phyloP scores from a whole-genome alignment of 768 basidiomycete species.

The Hysterangium stoloniferum region DNA sequence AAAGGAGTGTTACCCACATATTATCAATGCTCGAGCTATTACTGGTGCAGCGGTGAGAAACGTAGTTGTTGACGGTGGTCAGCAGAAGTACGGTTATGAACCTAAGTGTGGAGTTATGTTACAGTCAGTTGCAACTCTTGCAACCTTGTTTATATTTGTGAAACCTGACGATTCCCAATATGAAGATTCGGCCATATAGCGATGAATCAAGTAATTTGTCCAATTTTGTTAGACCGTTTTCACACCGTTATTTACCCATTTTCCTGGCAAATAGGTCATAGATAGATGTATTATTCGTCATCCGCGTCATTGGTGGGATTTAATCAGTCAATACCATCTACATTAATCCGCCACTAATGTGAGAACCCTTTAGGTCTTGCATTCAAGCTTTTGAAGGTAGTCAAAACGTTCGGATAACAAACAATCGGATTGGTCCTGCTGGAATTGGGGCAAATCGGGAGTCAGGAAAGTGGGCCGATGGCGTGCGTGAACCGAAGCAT shows the following conservation, averaged over 20 bases:
- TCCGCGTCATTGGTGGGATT: conserved; percentile 20
- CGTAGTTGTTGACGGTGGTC: conserved; percentile 17
- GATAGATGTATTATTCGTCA: conserved; percentile 18
- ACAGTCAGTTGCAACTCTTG: conserved; percentile 4
- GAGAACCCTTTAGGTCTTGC: conserved; percentile 10
- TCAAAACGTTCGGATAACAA: conserved; percentile 15
- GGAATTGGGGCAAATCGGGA: conserved; percentile 10
- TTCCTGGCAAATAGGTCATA: conserved; percentile 12
- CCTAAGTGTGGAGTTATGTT: conserved; percentile 17
- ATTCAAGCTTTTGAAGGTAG: conserved; percentile 20
- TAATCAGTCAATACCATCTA: not conserved
- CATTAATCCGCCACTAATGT: not conserved
- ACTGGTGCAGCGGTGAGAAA: conserved; percentile 17
- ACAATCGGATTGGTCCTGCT: conserved; percentile 16
- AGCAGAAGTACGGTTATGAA: conserved; percentile 17
- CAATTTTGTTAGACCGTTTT: not conserved
- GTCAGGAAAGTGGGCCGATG: conserved; percentile 17
- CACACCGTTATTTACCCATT: not conserved
- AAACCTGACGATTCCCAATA: no score
- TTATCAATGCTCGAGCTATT: conserved; percentile 12
- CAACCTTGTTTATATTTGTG: not conserved
- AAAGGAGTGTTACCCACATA: conserved; percentile 12
- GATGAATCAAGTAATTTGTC: conserved; percentile 13
- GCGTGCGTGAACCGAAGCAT: conserved; percentile 3
- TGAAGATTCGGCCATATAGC: conserved; percentile 15